Percentiles rank a stretch among this genome's conserved stretches.
phyloP scores from a whole-genome alignment of 306 rosid genomes.

The Glycyrrhiza uralensis region DNA sequence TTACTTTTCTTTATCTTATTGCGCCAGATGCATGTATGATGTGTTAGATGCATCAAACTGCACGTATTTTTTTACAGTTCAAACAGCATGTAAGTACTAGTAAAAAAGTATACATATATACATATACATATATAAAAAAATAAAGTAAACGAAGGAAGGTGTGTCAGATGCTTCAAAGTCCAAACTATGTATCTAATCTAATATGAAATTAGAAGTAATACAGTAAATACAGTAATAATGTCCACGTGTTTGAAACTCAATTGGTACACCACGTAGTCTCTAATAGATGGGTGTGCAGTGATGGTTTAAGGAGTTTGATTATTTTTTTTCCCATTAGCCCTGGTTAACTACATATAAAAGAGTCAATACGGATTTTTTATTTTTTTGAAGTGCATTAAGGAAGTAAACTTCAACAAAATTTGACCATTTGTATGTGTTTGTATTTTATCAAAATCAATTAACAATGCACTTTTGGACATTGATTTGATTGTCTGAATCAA shows the following conservation, averaged over 20 bases:
- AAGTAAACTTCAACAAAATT: not conserved
- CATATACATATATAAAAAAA: too few species aligned
- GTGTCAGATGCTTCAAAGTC: conserved; percentile 13
- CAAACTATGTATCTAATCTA: not conserved
- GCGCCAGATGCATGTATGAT: not conserved
- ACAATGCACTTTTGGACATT: not conserved
- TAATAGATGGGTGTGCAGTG: not conserved
- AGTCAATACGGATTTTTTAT: not conserved
- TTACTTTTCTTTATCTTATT: not conserved
- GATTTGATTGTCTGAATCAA: not conserved
- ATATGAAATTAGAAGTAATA: not conserved
- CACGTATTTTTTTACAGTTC: too few species aligned
- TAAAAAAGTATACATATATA: not conserved
- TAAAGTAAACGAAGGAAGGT: not conserved
- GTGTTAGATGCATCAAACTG: conserved; percentile 4
- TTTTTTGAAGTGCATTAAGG: not conserved
- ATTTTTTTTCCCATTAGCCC: not conserved
- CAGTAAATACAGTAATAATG: not conserved
- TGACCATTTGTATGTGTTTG: not conserved
- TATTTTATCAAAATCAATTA: not conserved
- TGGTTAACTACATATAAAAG: not conserved
- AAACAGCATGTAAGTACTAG: not conserved
- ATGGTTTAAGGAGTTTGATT: not conserved
- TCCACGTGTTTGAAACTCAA: not conserved
- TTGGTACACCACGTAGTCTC: not conserved